These are phyloP conservation scores for Ampelomyces quisqualis DNA, from an alignment of 2,329 filamentous ascomycete genomes.

Conservation along the genomic window DNA sequence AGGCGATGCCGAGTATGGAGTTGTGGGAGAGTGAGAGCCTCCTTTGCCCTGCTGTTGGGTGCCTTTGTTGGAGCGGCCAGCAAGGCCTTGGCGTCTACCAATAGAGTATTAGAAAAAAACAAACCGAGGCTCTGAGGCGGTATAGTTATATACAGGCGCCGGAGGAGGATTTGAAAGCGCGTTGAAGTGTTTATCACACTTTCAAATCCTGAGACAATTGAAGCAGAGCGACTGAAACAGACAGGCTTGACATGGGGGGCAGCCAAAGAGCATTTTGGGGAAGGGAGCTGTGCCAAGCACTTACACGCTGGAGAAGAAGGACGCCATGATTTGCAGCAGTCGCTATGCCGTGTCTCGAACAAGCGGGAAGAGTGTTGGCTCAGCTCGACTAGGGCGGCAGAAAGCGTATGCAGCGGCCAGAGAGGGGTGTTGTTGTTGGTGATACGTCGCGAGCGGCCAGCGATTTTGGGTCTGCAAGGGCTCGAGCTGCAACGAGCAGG, in stretches of 20 bases:
- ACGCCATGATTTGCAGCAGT: constrained; percentile 36
- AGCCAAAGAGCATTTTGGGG: constrained; percentile 28
- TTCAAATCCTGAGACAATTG: constrained; percentile 28
- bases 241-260: constrained; percentile 22
- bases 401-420: constrained; percentile 26
- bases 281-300: constrained; percentile 40
- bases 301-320: constrained; percentile 48
- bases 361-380: constrained; percentile 8
- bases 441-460: constrained; percentile 34
- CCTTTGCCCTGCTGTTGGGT: constrained; percentile 41
- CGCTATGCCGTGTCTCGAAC: constrained; percentile 9
- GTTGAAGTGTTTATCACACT: constrained; percentile 15
- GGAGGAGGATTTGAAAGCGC: constrained; percentile 5
- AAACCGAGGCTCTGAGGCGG: constrained; percentile 8
- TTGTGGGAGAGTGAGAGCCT: constrained; percentile 41
- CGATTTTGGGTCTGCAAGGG: constrained; percentile 28
- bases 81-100: constrained; percentile 46
- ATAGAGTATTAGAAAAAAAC: constrained; percentile 27
- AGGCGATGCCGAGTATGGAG: constrained; percentile 38
- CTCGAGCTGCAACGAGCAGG: constrained; percentile 32
- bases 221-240: constrained; percentile 33
- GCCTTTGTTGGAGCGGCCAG: constrained; percentile 46
- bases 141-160: constrained; percentile 6
- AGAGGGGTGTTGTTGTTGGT: constrained; percentile 28
- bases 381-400: constrained; percentile 16